Conservation (phyloP, 1,284 basidiomycete genomes). For the Ustilago nuda region DNA sequence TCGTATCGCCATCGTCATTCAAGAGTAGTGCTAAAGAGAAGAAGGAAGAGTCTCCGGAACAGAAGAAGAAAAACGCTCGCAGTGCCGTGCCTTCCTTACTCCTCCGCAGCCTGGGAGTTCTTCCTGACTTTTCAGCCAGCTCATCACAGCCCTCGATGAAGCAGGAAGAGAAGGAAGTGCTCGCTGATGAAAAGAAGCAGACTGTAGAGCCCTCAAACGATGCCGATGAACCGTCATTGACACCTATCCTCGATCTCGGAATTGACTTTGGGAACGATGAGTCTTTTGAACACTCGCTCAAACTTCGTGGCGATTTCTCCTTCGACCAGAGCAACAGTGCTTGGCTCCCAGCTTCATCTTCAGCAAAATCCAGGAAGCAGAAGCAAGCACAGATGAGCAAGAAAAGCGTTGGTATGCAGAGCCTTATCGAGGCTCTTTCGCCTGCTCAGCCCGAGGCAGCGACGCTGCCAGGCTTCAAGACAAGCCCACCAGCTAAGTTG, state of each 20-base stretch:
- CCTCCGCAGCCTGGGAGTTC: constrained; percentile 50
- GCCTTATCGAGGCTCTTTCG: constrained; percentile 33
- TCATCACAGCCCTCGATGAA: constrained; percentile 9
- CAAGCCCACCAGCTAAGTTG: constrained; percentile 19
- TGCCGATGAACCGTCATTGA: constrained; percentile 41
- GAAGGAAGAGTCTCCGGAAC: constrained; percentile 17
- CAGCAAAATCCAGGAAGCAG: not conserved
- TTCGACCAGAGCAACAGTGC: constrained; percentile 22
- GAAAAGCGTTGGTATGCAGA: constrained; percentile 33
- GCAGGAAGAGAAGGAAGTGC: constrained; percentile 14
- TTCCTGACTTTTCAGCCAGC: constrained; percentile 23
- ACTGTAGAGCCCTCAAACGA: constrained; percentile 12
- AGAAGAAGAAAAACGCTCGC: constrained; percentile 43
- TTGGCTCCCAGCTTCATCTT: constrained; percentile 6
- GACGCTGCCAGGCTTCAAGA: constrained; percentile 19
- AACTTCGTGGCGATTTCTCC: constrained; percentile 37
- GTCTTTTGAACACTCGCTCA: constrained; percentile 32
- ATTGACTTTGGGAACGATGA: constrained; percentile 46
- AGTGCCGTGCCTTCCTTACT: constrained; percentile 49
- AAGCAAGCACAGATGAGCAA: constrained; percentile 1
- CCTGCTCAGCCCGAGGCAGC: constrained; percentile 33
- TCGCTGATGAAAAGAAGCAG: constrained; percentile 8
- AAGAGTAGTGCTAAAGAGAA: constrained; percentile 8
- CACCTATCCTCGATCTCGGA: constrained; percentile 53
- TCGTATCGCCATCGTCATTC: constrained; percentile 22